A percentile compares a stretch with the other conserved stretches of the same genome.
These are phyloP conservation scores for Lichtheimia hyalospora DNA, from an alignment of 371 early-diverging fungal genomes.

Conservation along the genomic window DNA sequence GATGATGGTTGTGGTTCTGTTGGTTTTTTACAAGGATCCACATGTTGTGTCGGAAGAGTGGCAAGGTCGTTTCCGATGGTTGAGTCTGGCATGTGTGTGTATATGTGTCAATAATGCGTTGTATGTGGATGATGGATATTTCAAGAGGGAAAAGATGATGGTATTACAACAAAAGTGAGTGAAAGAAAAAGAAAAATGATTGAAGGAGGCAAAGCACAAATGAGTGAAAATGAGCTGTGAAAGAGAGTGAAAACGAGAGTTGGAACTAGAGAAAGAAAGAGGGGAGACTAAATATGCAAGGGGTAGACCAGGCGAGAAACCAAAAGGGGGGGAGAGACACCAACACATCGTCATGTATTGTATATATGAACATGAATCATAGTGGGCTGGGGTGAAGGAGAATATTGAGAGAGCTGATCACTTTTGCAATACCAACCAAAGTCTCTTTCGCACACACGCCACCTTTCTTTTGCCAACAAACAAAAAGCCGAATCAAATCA, in stretches of 20 bases:
- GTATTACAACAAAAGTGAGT: constrained; percentile 2
- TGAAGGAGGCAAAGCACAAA: constrained; percentile 1
- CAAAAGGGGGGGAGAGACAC: constrained; percentile 5
- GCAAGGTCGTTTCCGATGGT: background rate
- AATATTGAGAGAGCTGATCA: too few relatives aligned
- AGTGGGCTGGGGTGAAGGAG: too few relatives aligned
- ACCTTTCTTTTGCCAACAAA: too few relatives aligned
- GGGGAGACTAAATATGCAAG: constrained; percentile 12
- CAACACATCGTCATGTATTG: too few relatives aligned
- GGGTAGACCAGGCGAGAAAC: constrained; percentile 5
- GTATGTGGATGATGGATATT: background rate
- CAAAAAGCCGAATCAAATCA: too few relatives aligned
- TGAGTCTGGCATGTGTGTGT: background rate
- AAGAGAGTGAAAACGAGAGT: constrained; percentile 12
- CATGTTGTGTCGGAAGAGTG: background rate
- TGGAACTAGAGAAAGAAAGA: constrained; percentile 5
- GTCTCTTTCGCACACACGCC: too few relatives aligned
- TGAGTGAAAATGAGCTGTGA: background rate
- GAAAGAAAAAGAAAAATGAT: constrained; percentile 12
- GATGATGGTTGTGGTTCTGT: background rate
- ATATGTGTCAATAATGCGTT: background rate
- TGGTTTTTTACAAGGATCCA: background rate
- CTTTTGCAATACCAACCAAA: too few relatives aligned
- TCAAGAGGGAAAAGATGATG: background rate
- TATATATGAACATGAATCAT: too few relatives aligned